Conservation (phyloP, 345 rosid species). For the Salix purpurea region DNA sequence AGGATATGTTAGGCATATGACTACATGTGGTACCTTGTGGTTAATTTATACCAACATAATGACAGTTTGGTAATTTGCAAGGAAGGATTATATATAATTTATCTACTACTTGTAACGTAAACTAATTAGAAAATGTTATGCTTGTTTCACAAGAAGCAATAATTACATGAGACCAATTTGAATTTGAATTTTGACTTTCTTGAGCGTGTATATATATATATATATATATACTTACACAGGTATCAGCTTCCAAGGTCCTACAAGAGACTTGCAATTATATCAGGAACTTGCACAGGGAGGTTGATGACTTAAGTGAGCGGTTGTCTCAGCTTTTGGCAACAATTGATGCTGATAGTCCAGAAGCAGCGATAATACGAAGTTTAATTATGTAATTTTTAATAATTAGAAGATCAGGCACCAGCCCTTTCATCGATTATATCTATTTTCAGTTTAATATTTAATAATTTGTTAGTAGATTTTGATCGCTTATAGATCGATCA, state of each 20-base stretch:
- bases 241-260: slow-evolving; percentile 81
- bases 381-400: slow-evolving; percentile 48
- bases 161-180: neutral
- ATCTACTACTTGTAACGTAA: neutral
- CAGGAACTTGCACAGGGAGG: slow-evolving; percentile 79
- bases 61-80: neutral
- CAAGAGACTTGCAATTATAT: slow-evolving; percentile 97
- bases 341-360: slow-evolving; percentile 79
- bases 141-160: neutral
- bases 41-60: neutral
- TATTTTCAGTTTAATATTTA: neutral
- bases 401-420: neutral
- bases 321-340: slow-evolving; percentile 77
- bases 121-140: neutral
- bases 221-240: slow-evolving; percentile 28
- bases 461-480: slow-evolving; percentile 13
- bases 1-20: neutral
- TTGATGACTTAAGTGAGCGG: slow-evolving; percentile 83
- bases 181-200: neutral
- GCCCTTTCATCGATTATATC: neutral
- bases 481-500: slow-evolving; percentile 30
- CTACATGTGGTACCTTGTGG: neutral
- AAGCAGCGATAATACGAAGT: slow-evolving; percentile 91
- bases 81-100: neutral
- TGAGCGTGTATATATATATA: too few species aligned